Base-by-base conservation (phyloP, 2,329 filamentous ascomycete genomes). In the Coniochaeta sp. region DNA sequence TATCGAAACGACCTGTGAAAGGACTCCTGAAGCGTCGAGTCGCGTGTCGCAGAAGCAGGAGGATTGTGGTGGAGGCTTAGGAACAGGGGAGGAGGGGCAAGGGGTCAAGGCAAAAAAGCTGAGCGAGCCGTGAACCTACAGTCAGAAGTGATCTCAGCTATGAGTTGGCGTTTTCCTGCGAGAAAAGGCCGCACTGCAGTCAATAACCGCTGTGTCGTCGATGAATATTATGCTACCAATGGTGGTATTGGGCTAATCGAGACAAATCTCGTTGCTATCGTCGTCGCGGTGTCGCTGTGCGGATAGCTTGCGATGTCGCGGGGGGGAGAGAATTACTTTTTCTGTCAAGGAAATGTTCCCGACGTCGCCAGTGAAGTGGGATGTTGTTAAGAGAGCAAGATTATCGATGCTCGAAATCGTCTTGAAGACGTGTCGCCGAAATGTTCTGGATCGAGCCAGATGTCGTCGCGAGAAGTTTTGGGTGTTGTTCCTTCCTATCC, bases 141-240 rank as follows among this genome's bases (percentile, higher is more conserved):
- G 60, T 60, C 60, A 64, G 64, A 65, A 65, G 64, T 64, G 64
- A 64, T 63, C 63, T 63, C 60, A 63, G 63, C 62, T 59, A 54
- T 63, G 57, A 28, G 47, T 36, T 56, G 61, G 54, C 34, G 54
- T 24, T 57, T n/a, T 61, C 61, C 59, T 50, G 59, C 47, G 40
- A 58, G 44, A 62, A 60, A 62, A 64, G 61, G 61, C 59, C 58
- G 40, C 38, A 28, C 4, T 38, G 52, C 19, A 28, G 43, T 55
- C 36, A 44, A 44, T 5, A 58, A 38, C 19, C 26, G 54, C 54
- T 34, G 31, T n/a, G 34, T 57, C 54, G 24, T 58, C 28, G 60
- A 58, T 58, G 38, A 58, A 44, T 54, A 22, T 52, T n/a, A 24
- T 40, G 24, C 16, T 38, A 17, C 11, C 17, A 24, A 57, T 22